Evolutionary conservation across 2,329 filamentous ascomycete species (phyloP).

Genomic region (Monilinia aucupariae): DNA sequence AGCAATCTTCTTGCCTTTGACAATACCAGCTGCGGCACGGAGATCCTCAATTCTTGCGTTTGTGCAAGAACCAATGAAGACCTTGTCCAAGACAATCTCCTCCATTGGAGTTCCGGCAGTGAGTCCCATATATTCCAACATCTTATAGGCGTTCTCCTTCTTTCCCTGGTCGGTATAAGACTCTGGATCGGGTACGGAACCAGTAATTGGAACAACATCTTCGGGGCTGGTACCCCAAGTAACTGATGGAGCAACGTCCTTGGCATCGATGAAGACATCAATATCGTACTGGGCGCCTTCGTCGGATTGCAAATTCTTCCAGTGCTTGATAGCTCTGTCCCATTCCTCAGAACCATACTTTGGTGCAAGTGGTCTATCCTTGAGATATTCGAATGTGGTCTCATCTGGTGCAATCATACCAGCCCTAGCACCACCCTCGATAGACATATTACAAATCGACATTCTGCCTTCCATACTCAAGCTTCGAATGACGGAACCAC

Average conservation of each 20-base stretch:
- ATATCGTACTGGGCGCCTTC: constrained; percentile 84
- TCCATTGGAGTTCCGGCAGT: constrained; percentile 81
- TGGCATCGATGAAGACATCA: constrained; percentile 82
- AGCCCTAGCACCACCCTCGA: constrained; percentile 89
- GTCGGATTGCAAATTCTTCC: constrained; percentile 80
- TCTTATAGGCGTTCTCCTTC: constrained; percentile 72
- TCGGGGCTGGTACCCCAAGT: constrained; percentile 98
- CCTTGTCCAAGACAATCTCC: constrained; percentile 88
- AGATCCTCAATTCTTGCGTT: constrained; percentile 97
- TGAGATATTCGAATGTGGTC: constrained; percentile 90
- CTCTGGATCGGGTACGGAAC: constrained; percentile 82
- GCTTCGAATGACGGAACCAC: constrained; percentile 81
- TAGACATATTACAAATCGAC: constrained; percentile 99
- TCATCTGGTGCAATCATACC: constrained; percentile 97
- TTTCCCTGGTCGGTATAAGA: constrained; percentile 75
- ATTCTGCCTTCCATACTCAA: constrained; percentile 96
- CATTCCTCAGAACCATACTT: constrained; percentile 75
- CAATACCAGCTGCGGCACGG: constrained; percentile 76
- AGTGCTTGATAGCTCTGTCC: constrained; percentile 83
- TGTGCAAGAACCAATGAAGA: constrained; percentile 97
- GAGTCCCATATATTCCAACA: constrained; percentile 95
- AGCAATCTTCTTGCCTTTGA: constrained; percentile 82
- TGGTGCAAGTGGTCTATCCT: constrained; percentile 82
- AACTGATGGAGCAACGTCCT: constrained; percentile 88
- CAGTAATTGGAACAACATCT: constrained; percentile 92